Evolutionary conservation across 495 filamentous ascomycete genomes (phyloP).

Genomic region (Cercophora newfieldiana): DNA sequence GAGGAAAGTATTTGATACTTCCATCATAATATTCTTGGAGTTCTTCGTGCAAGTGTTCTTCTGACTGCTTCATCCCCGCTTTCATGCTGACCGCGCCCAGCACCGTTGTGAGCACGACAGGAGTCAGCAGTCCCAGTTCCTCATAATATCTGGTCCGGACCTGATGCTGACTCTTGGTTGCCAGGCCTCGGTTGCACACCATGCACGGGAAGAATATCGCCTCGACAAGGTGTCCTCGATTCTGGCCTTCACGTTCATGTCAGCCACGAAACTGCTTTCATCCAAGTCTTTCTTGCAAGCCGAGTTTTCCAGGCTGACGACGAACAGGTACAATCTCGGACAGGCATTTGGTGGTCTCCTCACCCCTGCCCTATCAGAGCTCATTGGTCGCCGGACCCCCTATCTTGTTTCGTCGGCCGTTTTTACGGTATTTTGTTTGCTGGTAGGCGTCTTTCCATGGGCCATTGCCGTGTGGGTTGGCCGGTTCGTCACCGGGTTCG

Average conservation of each 20-base stretch:
- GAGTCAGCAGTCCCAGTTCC: background rate
- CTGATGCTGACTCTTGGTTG: slow-evolving; percentile 1
- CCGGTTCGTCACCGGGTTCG: slow-evolving; percentile 47
- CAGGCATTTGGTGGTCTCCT: slow-evolving; percentile 53
- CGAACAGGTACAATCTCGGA: slow-evolving; percentile 47
- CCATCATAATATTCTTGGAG: slow-evolving; percentile 30
- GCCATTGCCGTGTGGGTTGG: slow-evolving; percentile 42
- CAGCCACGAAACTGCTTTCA: background rate
- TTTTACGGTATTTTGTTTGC: slow-evolving; percentile 45
- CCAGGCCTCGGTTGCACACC: slow-evolving; percentile 18
- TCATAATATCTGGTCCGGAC: background rate
- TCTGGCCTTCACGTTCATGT: slow-evolving; percentile 19
- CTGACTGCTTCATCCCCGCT: background rate
- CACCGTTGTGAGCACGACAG: slow-evolving; percentile 10
- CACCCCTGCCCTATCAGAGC: slow-evolving; percentile 54
- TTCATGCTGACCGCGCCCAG: background rate
- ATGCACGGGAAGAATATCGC: slow-evolving; percentile 23
- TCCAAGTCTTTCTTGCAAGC: background rate
- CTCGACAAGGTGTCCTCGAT: slow-evolving; percentile 13
- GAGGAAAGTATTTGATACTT: slow-evolving; percentile 29
- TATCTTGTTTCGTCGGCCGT: slow-evolving; percentile 49
- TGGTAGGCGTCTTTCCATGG: slow-evolving; percentile 43
- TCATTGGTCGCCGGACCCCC: slow-evolving; percentile 51
- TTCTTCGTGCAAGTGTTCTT: slow-evolving; percentile 22
- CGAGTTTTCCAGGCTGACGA: background rate